Percentiles rank a stretch among this genome's conserved stretches.
Conservation (phyloP, 1,284 basidiomycete genomes). For the Pterulicium gracile region DNA sequence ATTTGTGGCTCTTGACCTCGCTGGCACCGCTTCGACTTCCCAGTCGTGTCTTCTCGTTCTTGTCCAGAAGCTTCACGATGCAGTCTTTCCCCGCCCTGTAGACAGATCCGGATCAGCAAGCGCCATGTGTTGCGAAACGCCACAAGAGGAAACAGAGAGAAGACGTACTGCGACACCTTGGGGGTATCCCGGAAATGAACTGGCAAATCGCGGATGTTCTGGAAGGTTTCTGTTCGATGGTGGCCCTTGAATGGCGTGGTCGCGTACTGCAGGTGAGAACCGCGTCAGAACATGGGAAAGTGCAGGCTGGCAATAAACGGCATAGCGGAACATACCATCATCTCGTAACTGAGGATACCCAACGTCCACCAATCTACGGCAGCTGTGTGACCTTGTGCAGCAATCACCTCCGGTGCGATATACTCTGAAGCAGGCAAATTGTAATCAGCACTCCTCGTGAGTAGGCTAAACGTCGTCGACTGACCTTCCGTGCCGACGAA, state of each 20-base stretch:
- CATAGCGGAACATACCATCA: slow-evolving; percentile 78
- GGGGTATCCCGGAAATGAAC: slow-evolving; percentile 85
- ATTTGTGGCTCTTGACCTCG: slow-evolving; percentile 98
- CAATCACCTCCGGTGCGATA: slow-evolving; percentile 98
- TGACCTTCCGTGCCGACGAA: slow-evolving; percentile 96
- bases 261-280: slow-evolving; percentile 55
- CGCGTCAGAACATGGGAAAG: slow-evolving; percentile 3
- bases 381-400: slow-evolving; percentile 93
- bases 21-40: slow-evolving; percentile 92
- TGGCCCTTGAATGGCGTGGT: slow-evolving; percentile 98
- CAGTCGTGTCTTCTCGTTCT: slow-evolving; percentile 83
- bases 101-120: slow-evolving; percentile 8
- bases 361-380: slow-evolving; percentile 99
- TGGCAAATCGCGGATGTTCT: slow-evolving; percentile 85
- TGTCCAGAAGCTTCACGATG: slow-evolving; percentile 84
- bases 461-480: slow-evolving; percentile 3
- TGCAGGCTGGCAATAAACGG: slow-evolving; percentile 7
- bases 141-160: slow-evolving; percentile 8
- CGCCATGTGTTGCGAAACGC: slow-evolving; percentile 11
- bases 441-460: slow-evolving; percentile 17
- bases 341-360: slow-evolving; percentile 98
- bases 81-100: slow-evolving; percentile 78
- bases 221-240: slow-evolving; percentile 92
- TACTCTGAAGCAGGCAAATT: slow-evolving; percentile 58
- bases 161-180: slow-evolving; percentile 71